phyloP scores from a whole-genome alignment of 139 green algal species.

The Edaphochlamys debaryana region DNA sequence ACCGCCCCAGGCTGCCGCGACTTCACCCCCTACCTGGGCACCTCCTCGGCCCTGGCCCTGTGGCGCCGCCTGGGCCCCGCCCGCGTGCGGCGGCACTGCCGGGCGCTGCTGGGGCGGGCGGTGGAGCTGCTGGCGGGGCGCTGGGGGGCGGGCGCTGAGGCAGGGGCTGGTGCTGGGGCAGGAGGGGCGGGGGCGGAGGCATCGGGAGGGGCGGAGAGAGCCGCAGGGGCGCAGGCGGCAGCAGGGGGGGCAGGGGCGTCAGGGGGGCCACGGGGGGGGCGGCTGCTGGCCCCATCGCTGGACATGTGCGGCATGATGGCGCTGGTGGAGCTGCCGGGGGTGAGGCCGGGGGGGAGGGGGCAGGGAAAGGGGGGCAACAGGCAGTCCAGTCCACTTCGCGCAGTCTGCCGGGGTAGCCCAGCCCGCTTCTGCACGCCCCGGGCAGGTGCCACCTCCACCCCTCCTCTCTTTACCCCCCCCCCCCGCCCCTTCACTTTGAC shows the following conservation, averaged over 20 bases:
- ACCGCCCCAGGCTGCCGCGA: constrained; percentile 66
- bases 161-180: too few species aligned
- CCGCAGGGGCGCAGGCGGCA: too few species aligned
- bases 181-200: too few species aligned
- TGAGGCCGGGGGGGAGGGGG: not conserved
- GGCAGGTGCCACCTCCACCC: too few species aligned
- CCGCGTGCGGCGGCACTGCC: constrained; percentile 50
- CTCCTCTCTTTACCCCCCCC: too few species aligned
- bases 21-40: constrained; percentile 71
- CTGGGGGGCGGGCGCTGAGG: constrained; percentile 51
- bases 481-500: not conserved
- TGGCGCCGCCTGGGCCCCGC: constrained; percentile 49
- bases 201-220: too few species aligned
- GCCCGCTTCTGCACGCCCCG: too few species aligned
- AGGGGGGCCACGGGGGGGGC: too few species aligned
- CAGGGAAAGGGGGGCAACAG: not conserved
- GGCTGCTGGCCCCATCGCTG: constrained; percentile 55
- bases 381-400: too few species aligned
- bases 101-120: constrained; percentile 47
- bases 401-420: too few species aligned
- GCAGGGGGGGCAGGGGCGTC: not conserved
- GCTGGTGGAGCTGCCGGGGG: constrained; percentile 60
- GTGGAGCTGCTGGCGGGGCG: constrained; percentile 45
- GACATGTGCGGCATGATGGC: constrained; percentile 63
- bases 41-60: constrained; percentile 61